Base-by-base conservation (phyloP, 2,329 filamentous ascomycete genomes). In the Nigrograna mackinnonii region DNA sequence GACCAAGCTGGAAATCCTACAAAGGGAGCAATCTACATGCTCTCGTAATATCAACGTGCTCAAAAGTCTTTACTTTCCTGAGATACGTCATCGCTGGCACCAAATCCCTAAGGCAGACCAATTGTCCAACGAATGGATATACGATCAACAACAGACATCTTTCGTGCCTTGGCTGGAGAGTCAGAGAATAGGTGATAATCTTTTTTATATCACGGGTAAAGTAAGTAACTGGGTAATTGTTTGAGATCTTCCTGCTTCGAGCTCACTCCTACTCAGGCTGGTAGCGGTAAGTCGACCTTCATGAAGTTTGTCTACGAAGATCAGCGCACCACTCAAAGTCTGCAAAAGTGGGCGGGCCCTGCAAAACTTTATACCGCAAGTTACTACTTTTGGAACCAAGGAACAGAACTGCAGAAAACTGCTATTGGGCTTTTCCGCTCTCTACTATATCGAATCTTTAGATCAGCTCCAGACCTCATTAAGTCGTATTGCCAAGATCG, bases 381-480 rank as follows among this genome's bases (percentile, higher is more conserved):
- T 0, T 73, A 67, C 49, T 74, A 70, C 44, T 75, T 75, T 44
- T 75, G 70, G 71, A 71, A 46, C 37, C 21, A 34, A n/a, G 48
- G 46, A 2, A 35, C 30, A 4, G 32, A 36, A 3, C 24, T 49
- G 37, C 43, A 51, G 26, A 51, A 49, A 22, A 39, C 31, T 19
- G 22, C 35, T 4, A 6, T 35, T 14, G 48, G 50, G 2, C 33
- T 54, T 5, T 40, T 54, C 32, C 47, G 43, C n/a, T 44, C 45
- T 4, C 19, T 54, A 4, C 22, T 54, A 3, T 46, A 41, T 33
- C 35, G 44, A 21, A 46, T 46, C 16, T 19, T 41, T 11, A 24
- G 37, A 3, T 21, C 5, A 32, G 9, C 34, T 13, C 47, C 50
- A 2, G 22, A 38, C 14, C 39, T 56, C 18, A 44, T 50, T 4